Evolutionary conservation across 257 asterid genomes (phyloP).

Genomic region (Nicotiana noctiflora): DNA sequence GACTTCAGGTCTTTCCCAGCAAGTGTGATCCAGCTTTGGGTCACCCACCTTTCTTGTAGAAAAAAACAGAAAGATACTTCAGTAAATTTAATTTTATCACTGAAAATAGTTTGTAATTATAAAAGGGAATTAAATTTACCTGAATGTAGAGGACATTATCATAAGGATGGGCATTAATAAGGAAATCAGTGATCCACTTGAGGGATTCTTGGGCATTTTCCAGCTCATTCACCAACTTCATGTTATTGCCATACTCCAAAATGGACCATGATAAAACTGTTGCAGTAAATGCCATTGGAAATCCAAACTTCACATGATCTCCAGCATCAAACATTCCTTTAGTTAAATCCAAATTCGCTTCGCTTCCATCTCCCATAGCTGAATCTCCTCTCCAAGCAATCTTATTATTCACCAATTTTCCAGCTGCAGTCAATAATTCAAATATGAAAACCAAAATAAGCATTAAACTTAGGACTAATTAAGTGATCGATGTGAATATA

Average conservation of each 20-base stretch:
- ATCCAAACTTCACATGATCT: conserved; percentile 51
- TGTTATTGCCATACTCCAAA: conserved; percentile 42
- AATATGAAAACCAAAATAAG: not conserved
- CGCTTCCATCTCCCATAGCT: conserved; percentile 44
- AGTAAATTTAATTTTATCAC: not conserved
- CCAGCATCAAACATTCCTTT: conserved; percentile 69
- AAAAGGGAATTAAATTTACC: conserved; percentile 20
- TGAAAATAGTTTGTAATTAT: not conserved
- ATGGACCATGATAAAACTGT: conserved; percentile 57
- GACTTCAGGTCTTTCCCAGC: conserved; percentile 62
- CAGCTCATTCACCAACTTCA: conserved; percentile 31
- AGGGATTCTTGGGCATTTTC: conserved; percentile 38
- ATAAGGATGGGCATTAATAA: conserved; percentile 57
- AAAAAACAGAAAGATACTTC: not conserved
- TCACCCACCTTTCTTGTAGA: conserved; percentile 44
- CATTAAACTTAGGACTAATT: not conserved
- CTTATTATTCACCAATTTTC: conserved; percentile 44
- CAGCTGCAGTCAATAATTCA: conserved; percentile 32
- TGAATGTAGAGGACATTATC: conserved; percentile 45
- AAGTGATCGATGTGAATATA: not conserved
- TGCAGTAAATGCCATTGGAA: conserved; percentile 72
- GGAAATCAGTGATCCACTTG: conserved; percentile 56
- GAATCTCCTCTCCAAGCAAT: conserved; percentile 66
- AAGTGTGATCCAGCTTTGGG: conserved; percentile 47
- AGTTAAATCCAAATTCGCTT: conserved; percentile 41